These are phyloP conservation scores for Chlorella ohadii DNA, from an alignment of 139 green algal genomes.

Conservation along the genomic window DNA sequence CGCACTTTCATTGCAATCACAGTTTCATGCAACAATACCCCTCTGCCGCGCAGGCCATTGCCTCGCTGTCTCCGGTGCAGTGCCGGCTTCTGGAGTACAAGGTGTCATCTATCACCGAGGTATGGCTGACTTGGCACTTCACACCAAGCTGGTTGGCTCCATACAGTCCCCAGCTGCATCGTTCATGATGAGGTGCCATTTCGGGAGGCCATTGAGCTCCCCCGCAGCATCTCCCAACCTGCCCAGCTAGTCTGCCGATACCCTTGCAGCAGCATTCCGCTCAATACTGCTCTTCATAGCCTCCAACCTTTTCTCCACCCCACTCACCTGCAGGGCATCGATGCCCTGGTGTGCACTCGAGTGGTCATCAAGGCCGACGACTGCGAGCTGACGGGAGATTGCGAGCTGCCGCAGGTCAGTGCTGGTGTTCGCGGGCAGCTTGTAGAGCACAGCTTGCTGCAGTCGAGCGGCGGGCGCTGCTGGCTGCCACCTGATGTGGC, in stretches of 20 bases:
- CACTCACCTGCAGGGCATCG: conserved; percentile 92
- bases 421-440: too few species aligned
- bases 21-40: too few species aligned
- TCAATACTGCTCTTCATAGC: too few species aligned
- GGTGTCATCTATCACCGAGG: conserved; percentile 1
- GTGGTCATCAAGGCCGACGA: conserved; percentile 79
- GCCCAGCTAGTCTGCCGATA: conserved; percentile 60
- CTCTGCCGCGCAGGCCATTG: background rate
- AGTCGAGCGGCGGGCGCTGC: too few species aligned
- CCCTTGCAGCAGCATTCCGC: conserved; percentile 35
- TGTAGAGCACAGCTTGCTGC: too few species aligned
- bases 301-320: conserved; percentile 80
- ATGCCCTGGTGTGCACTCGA: conserved; percentile 89
- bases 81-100: conserved; percentile 11
- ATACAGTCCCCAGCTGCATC: background rate
- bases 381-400: conserved; percentile 7
- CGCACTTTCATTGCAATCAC: too few species aligned
- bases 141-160: background rate
- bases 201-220: background rate
- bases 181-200: background rate
- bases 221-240: too few species aligned
- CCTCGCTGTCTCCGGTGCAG: background rate
- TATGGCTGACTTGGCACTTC: background rate
- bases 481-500: too few species aligned
- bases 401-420: too few species aligned